Base-by-base conservation (phyloP, 805 yeast species). In the Kodamaea sagamina region DNA sequence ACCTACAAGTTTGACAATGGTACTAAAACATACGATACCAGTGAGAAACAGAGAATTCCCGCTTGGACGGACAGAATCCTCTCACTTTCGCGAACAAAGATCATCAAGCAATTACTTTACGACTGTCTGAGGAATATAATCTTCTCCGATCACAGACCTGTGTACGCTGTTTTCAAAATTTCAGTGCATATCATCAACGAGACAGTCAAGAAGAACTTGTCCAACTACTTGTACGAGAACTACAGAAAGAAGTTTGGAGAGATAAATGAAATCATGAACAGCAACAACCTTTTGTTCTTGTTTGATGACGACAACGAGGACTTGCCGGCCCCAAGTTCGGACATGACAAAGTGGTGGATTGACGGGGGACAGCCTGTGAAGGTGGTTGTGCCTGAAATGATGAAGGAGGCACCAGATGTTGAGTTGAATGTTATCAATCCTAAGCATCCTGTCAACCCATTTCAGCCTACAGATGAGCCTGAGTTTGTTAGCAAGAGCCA, bases 21-120 rank as follows among this genome's bases (percentile, higher is more conserved):
- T 3, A 84, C 96, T 0, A 74, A 78, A 38, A 68, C 62, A 13
- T 93, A 90, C 59, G 98, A 92, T 61, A 74, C 95, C 1, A 84
- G 95, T 8, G 99, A 92, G 53, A 92, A 92, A 60, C 92, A 84
- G 49, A 75, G 99, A 53, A 82, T 87, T 3, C 99, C 99, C 1
- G 85, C 97, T 0, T 92, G 98, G 97, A 92, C 98, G 0, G 99
- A 92, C 62, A 72, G 99, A 6, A 82, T 92, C 28, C 63, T 90
- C 37, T 82, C 81, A 55, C 53, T 70, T 43, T 65, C 75, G 3
- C 69, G 85, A 18, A 82, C 86, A 11, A 74, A 76, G 26, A 70
- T 75, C 8, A 60, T 90, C 44, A 71, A 67, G 35, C 92, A 86
- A 48, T 48, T 74, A 1, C 63, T 68, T 6, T 93, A 92, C 59